Evolutionary conservation across 306 rosid genomes (phyloP), one percentile per base, ranked within the genome.

Genomic region (Lathyrus sativus): DNA sequence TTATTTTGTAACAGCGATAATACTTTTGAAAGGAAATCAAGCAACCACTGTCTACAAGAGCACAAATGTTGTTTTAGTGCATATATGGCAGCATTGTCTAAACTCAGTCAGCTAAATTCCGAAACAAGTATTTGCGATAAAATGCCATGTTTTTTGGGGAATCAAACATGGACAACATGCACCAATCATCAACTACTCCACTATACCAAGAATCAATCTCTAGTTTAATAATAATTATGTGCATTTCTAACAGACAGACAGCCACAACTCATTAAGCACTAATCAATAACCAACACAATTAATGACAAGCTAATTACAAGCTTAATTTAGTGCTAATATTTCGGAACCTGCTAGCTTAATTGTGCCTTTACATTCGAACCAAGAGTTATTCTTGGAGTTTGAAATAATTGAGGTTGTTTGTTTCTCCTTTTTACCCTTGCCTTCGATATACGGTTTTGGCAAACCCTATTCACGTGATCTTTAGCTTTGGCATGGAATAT

Each of bases 181-280:
- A 59, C 56, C 95, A 89, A 84, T 93, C 75, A 78, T 71, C 95
- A 89, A 84, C 96, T 71, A 82, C 91, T 86, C 98, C 97, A 90
- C 96, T 86, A 79, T 60, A 54, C 72, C 50, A 65, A 70, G 61
- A 71, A 66, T 67, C 55, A 71, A 66, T 67, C 51, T 15, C 53
- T 62, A 76, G 68, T 79, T 46, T 65, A 82, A 70, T 81, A 78
- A 83, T 79, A 1, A 24, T 24, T 76, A 43, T 76, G 78, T 77
- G 81, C 67, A 79, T 75, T 84, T 76, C 69, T 70, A 73, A 69
- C 76, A 62, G 85, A 78, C 88, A 87, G 95, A 85, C 95, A 87
- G 77, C 66, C 80, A 87, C 95, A 85, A 85, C 95, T 84, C 90
- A 89, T 72, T 74, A 33, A 83, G 91, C 98, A 89, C 92, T 92